These are phyloP conservation scores for Penicillium lividum DNA, from an alignment of 495 filamentous ascomycete species.

Conservation along the genomic window DNA sequence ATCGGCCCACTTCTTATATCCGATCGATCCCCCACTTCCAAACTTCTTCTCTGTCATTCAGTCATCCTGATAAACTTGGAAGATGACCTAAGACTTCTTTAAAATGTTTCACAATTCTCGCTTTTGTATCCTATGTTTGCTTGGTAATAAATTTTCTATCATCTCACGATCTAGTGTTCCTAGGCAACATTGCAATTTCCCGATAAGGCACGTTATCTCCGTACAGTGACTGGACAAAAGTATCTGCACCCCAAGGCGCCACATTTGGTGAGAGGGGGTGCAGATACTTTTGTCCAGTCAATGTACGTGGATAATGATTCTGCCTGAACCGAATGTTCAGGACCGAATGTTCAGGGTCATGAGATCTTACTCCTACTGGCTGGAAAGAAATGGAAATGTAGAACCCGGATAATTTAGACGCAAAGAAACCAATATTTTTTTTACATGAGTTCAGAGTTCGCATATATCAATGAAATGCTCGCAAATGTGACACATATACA, in stretches of 20 bases:
- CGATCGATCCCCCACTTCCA: slow-evolving; percentile 1
- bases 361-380: too few relatives aligned
- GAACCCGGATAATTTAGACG: neutral
- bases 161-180: neutral
- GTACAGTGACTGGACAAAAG: too few relatives aligned
- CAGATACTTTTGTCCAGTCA: too few relatives aligned
- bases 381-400: neutral
- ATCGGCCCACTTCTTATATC: slow-evolving; percentile 18
- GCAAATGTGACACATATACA: slow-evolving; percentile 19
- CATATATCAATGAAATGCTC: neutral
- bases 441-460: neutral
- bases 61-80: too few relatives aligned
- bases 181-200: neutral
- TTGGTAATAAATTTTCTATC: neutral
- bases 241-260: too few relatives aligned
- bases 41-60: neutral
- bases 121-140: neutral
- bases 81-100: neutral
- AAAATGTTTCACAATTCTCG: neutral
- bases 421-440: slow-evolving; percentile 1
- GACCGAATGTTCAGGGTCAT: too few relatives aligned
- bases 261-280: too few relatives aligned
- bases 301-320: too few relatives aligned
- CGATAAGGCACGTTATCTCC: neutral
- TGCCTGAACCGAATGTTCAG: too few relatives aligned